These are phyloP conservation scores for Kwoniella dendrophila DNA, from an alignment of 768 basidiomycete genomes.

Conservation along the genomic window DNA sequence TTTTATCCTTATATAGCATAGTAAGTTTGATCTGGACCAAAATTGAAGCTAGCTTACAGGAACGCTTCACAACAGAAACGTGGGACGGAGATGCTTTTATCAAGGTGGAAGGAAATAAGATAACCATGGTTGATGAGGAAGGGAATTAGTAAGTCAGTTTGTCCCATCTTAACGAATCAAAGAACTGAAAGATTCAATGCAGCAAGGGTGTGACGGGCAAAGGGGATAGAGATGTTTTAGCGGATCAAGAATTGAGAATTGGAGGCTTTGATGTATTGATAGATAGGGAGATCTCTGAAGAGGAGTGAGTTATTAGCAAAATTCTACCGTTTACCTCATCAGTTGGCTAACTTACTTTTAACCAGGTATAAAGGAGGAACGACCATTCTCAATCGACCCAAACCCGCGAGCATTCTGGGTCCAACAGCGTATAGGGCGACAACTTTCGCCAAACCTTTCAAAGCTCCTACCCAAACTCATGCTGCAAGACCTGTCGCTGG, in stretches of 20 bases:
- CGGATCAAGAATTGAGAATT: conserved; percentile 46
- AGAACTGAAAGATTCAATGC: neutral
- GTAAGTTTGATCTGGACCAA: conserved; percentile 19
- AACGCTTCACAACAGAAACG: conserved; percentile 40
- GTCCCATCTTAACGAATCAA: neutral
- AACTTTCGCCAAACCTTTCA: conserved; percentile 42
- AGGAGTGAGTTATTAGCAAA: conserved; percentile 30
- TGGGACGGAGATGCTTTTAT: conserved; percentile 56
- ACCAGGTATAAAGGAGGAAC: conserved; percentile 34
- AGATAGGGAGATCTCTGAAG: conserved; percentile 27
- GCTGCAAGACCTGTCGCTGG: conserved; percentile 26
- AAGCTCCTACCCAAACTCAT: conserved; percentile 38
- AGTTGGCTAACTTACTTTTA: neutral
- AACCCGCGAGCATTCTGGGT: conserved; percentile 6
- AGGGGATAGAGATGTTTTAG: conserved; percentile 22
- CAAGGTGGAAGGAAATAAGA: conserved; percentile 39
- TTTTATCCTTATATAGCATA: conserved; percentile 27
- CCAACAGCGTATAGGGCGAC: conserved; percentile 22
- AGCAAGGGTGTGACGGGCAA: conserved; percentile 31
- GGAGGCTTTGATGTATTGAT: conserved; percentile 40
- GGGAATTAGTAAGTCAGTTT: conserved; percentile 42
- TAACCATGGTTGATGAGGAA: conserved; percentile 48
- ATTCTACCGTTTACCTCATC: neutral
- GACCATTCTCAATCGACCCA: conserved; percentile 34
- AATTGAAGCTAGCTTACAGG: neutral